These are phyloP conservation scores for Mortierella sp. DNA, from an alignment of 371 early-diverging fungal species.

Conservation along the genomic window DNA sequence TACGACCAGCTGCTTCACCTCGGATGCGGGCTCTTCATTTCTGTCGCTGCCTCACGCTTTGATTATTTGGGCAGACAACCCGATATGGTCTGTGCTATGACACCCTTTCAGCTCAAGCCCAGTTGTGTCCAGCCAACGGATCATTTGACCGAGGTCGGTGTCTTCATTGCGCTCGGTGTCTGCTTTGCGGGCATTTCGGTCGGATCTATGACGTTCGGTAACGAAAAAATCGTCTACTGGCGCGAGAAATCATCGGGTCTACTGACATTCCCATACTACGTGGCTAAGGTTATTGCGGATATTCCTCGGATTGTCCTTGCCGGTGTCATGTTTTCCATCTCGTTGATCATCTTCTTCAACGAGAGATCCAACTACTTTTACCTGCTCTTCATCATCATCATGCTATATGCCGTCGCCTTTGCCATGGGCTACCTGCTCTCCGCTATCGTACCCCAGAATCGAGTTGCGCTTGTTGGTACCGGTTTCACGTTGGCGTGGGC, in stretches of 20 bases:
- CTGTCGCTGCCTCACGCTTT: conserved; percentile 46
- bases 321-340: conserved; percentile 59
- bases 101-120: conserved; percentile 55
- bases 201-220: conserved; percentile 47
- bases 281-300: conserved; percentile 65
- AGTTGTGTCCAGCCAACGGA: conserved; percentile 42
- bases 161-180: conserved; percentile 57
- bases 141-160: conserved; percentile 49
- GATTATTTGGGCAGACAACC: conserved; percentile 60
- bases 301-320: conserved; percentile 63
- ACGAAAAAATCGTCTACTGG: conserved; percentile 65
- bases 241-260: conserved; percentile 64
- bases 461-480: conserved; percentile 57
- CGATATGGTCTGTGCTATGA: conserved; percentile 51
- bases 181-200: conserved; percentile 59
- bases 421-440: conserved; percentile 62
- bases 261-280: conserved; percentile 60
- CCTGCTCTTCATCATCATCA: conserved; percentile 45
- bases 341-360: conserved; percentile 62
- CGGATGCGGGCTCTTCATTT: conserved; percentile 59
- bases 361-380: conserved; percentile 55
- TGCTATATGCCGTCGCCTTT: conserved; percentile 51
- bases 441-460: conserved; percentile 46
- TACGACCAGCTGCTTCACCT: conserved; percentile 65
- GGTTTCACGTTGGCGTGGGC: conserved; percentile 61